These are phyloP conservation scores for Cyberlindnera lachancei DNA, from an alignment of 805 yeast species.

Conservation along the genomic window DNA sequence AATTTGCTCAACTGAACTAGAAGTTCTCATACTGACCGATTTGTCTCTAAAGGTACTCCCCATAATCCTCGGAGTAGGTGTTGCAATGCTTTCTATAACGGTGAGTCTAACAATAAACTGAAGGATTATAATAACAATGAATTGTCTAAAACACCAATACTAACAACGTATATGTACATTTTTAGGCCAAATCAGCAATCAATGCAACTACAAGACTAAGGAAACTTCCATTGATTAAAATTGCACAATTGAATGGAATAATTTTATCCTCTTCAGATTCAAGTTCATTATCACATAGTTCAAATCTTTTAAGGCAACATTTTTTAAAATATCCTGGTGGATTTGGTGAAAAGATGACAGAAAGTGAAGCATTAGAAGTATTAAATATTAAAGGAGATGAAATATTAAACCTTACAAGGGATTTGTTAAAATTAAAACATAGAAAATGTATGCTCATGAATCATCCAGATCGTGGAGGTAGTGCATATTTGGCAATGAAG, in stretches of 20 bases:
- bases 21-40: too few species aligned
- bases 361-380: slow-evolving; percentile 61
- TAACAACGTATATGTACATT: too few species aligned
- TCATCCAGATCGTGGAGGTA: slow-evolving; percentile 89
- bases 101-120: too few species aligned
- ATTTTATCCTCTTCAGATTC: slow-evolving; percentile 9
- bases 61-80: slow-evolving; percentile 46
- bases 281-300: slow-evolving; percentile 4
- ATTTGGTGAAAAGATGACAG: slow-evolving; percentile 57
- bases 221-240: slow-evolving; percentile 27
- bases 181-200: slow-evolving; percentile 28
- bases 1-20: too few species aligned
- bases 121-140: too few species aligned
- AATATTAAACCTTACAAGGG: slow-evolving; percentile 39
- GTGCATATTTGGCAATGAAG: slow-evolving; percentile 73
- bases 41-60: slow-evolving; percentile 50
- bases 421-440: slow-evolving; percentile 60
- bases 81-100: slow-evolving; percentile 43
- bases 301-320: slow-evolving; percentile 17
- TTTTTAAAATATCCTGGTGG: slow-evolving; percentile 49
- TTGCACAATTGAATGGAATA: slow-evolving; percentile 35
- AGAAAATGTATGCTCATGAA: slow-evolving; percentile 70
- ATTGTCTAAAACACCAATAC: too few species aligned
- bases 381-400: slow-evolving; percentile 52
- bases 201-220: slow-evolving; percentile 25